Base-by-base conservation (phyloP, 1,284 basidiomycete genomes). In the Austroboletus rostrupii region DNA sequence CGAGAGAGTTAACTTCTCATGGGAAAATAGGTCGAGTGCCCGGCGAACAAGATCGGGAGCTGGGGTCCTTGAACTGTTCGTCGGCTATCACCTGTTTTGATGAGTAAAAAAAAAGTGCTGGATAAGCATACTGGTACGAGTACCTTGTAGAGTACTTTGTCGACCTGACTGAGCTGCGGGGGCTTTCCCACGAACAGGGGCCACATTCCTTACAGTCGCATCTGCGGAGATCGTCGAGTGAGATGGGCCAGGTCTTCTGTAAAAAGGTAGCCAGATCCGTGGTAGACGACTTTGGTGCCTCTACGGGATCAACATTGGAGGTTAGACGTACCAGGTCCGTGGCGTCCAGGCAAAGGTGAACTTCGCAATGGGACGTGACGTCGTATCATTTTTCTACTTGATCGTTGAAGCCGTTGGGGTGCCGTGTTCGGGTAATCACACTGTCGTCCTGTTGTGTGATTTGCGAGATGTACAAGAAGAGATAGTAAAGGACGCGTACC, bases 121-220 rank as follows among this genome's bases (percentile, higher is more conserved):
- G 31, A 36, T 23, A 32, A 36, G 21, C 17, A 5, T 11, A n/a
- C 29, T n/a, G 7, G 38, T n/a, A n/a, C n/a, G 38, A 35, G 54
- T 66, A 86, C 90, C 77, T 97, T 97, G 83, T 99, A 99, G 20
- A 99, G 75, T 61, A 96, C 95, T 73, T 99, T 96, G 68, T 99
- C 96, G 61, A 98, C 99, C 70, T 98, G 92, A 63, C 95, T 92
- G 16, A 99, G 82, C 69, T 99, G 96, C 1, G 96, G 97, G 0
- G 96, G 99, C 75, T 96, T 96, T 53, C 83, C 97, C 79, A 99
- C 90, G 76, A 98, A 99, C 0, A 97, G 96, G 1, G 95, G 92
- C 70, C 96, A 92, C 53, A 98, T 84, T 97, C 98, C 74, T 88
- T 96, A 81, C 90, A 98, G 2, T 79, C 80, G 47, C 79, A 79